Evolutionary conservation across 2,329 filamentous ascomycete genomes (phyloP), one percentile per base, ranked within the genome.

Genomic region (Chaetomium sp.): DNA sequence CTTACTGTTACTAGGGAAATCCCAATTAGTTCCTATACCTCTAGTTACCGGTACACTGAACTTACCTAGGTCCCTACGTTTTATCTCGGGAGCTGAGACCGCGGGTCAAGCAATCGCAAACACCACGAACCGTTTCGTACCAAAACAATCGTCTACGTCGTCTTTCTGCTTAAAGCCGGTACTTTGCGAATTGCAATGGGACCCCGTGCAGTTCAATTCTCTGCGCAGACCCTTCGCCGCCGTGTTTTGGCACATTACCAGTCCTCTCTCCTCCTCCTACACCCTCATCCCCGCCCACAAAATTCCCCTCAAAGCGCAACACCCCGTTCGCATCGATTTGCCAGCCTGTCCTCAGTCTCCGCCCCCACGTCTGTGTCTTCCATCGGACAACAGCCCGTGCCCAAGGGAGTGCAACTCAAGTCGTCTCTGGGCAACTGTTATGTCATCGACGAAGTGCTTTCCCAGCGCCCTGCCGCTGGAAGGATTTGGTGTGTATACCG

Each of bases 371-470:
- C 58, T 54, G 11, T 43, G 42, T 51, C 55, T 27, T 12, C 53
- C 44, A 54, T 54, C 53, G 51, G 44, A 53, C 53, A 58, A 10
- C 56, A 60, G 47, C 53, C 55, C 36, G 54, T 60, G 34, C 43
- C 47, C 41, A 51, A 40, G 6, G 55, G 55, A 56, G 47, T 49
- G 49, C 51, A 58, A 44, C 51, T 60, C 47, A 56, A 56, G 46
- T 60, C 55, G 54, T 56, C 53, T 50, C 50, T 56, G 33, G 48
- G 37, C 47, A 60, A 60, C 43, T 54, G 43, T 48, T 60, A 60
- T 56, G 41, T 58, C 48, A 53, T 60, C 58, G 51, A 58, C 53
- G 34, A 58, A 54, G 58, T 60, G 53, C 55, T 60, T 53, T 60
- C 58, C 41, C 42, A 56, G 56, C 58, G 58, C 53, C 49, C 34